A percentile compares a stretch with the other conserved stretches of the same genome.
Evolutionary conservation across 495 filamentous ascomycete species (phyloP).

Genomic region (Daldinia loculata): DNA sequence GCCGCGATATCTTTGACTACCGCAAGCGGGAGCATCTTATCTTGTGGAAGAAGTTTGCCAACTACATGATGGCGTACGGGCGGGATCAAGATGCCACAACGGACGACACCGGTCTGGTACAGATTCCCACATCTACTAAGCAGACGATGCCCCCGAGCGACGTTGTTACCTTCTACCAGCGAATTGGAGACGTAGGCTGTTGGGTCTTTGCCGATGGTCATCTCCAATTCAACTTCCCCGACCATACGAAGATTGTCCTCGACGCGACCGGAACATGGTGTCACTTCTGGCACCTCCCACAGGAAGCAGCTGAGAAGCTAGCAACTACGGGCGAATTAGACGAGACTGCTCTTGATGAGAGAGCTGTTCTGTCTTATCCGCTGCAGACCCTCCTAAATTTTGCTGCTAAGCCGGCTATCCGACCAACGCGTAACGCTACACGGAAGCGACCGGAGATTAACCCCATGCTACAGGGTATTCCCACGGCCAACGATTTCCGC

Average conservation of each 20-base stretch:
- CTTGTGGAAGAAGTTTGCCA: conserved; percentile 90
- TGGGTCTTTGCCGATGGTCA: conserved; percentile 91
- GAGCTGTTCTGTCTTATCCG: conserved; percentile 67
- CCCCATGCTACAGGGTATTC: conserved; percentile 66
- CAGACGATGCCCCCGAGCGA: conserved; percentile 59
- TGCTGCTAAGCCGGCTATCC: conserved; percentile 54
- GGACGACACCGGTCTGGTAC: conserved; percentile 56
- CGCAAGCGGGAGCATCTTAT: conserved; percentile 77
- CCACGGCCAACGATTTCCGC: conserved; percentile 81
- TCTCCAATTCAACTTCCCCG: conserved; percentile 94
- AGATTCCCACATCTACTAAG: conserved; percentile 58
- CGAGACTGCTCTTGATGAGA: conserved; percentile 68
- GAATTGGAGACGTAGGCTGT: conserved; percentile 84
- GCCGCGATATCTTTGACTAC: conserved; percentile 68
- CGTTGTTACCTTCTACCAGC: conserved; percentile 87
- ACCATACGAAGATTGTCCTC: conserved; percentile 92
- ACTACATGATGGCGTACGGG: conserved; percentile 83
- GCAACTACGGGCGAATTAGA: conserved; percentile 69
- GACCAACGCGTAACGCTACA: conserved; percentile 53
- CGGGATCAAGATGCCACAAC: conserved; percentile 59
- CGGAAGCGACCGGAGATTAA: conserved; percentile 63
- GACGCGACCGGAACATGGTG: conserved; percentile 78
- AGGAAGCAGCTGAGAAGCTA: conserved; percentile 71
- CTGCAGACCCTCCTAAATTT: conserved; percentile 67
- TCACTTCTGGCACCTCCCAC: conserved; percentile 84